phyloP scores from a whole-genome alignment of 1,284 basidiomycete species.

The Fomitiporia mediterranea region DNA sequence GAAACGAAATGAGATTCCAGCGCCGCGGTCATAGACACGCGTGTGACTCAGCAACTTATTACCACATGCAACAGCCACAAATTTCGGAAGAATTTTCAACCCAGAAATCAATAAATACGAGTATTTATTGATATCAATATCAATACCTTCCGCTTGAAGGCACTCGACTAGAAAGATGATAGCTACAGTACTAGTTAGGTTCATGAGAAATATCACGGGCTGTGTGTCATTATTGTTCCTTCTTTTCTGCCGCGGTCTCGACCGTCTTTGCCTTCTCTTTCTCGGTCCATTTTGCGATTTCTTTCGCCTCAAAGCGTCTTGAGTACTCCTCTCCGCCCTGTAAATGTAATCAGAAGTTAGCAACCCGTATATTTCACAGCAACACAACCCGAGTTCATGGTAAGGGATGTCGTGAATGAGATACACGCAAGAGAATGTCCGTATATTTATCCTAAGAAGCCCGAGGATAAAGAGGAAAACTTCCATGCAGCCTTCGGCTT shows the following conservation, averaged over 20 bases:
- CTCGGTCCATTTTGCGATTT: constrained; percentile 45
- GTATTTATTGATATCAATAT: no score
- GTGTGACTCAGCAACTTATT: not conserved
- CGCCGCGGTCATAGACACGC: not conserved
- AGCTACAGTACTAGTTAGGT: no score
- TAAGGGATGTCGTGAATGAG: not conserved
- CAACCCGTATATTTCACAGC: not conserved
- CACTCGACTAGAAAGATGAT: no score
- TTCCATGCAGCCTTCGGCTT: not conserved
- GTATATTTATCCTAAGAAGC: constrained; percentile 21
- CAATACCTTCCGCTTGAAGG: no score
- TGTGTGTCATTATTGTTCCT: constrained; percentile 26
- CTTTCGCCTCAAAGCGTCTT: constrained; percentile 57
- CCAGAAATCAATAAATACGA: no score
- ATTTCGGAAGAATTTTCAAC: no score
- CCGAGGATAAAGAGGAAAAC: constrained; percentile 17
- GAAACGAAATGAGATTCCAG: not conserved
- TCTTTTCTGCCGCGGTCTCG: constrained; percentile 29
- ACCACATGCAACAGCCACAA: not conserved
- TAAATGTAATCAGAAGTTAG: constrained; percentile 26
- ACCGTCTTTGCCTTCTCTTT: constrained; percentile 24
- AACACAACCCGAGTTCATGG: not conserved
- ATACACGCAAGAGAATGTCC: constrained; percentile 13
- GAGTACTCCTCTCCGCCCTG: constrained; percentile 88
- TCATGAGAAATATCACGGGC: no score